Evolutionary conservation across 208 protist species (phyloP).

Genomic region (Trypanosomatidae sp.): DNA sequence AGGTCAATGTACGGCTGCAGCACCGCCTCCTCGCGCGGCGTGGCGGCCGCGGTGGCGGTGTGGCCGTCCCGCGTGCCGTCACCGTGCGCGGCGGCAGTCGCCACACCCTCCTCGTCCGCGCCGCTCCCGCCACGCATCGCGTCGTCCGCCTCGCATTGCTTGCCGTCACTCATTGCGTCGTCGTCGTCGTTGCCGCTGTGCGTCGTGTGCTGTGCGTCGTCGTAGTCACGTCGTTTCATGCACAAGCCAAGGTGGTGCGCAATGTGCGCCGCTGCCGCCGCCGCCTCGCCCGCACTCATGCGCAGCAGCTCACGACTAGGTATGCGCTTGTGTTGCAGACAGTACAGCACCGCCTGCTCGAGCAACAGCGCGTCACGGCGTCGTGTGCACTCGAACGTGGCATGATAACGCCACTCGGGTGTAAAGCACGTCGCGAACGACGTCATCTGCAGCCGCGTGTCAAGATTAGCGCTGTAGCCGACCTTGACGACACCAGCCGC

Average conservation of each 20-base stretch:
- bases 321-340: slow-evolving; percentile 27
- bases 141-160: too few relatives aligned
- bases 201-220: neutral
- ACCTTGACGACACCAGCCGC: slow-evolving; percentile 49
- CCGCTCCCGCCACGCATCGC: too few relatives aligned
- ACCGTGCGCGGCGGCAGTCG: too few relatives aligned
- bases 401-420: slow-evolving; percentile 47
- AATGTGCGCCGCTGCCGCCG: slow-evolving; percentile 12
- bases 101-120: too few relatives aligned
- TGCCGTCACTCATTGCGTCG: neutral
- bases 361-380: slow-evolving; percentile 44
- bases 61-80: too few relatives aligned
- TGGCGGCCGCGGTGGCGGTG: too few relatives aligned
- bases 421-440: slow-evolving; percentile 73
- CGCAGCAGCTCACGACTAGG: slow-evolving; percentile 43
- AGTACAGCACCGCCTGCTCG: slow-evolving; percentile 59
- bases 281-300: slow-evolving; percentile 16
- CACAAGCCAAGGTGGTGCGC: slow-evolving; percentile 6
- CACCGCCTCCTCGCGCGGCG: too few relatives aligned
- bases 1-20: too few relatives aligned
- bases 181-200: neutral
- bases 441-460: slow-evolving; percentile 45
- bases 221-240: neutral
- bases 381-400: slow-evolving; percentile 36
- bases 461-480: slow-evolving; percentile 35